Evolutionary conservation across 2,329 filamentous ascomycete species (phyloP).

Genomic region (Orbilia ellipsospora): DNA sequence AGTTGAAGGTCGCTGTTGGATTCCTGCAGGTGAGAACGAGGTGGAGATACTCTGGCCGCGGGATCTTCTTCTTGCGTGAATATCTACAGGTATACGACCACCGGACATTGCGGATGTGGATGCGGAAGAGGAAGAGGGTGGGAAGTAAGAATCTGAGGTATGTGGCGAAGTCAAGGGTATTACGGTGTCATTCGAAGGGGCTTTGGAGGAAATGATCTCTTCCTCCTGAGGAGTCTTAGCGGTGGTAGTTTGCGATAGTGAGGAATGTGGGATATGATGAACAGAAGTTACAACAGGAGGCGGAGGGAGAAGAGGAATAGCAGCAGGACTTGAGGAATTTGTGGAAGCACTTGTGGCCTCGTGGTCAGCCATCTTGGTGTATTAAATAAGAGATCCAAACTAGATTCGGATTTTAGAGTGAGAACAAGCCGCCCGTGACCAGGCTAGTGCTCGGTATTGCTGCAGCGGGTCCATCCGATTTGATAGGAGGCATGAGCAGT

Average conservation of each 20-base stretch:
- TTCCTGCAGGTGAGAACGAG: conserved; percentile 37
- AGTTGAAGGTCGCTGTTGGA: conserved; percentile 23
- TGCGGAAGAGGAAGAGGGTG: conserved; percentile 25
- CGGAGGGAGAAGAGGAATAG: background rate
- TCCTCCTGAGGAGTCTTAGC: conserved; percentile 10
- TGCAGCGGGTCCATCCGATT: conserved; percentile 44
- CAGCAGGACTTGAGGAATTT: conserved; percentile 1
- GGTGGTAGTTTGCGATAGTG: conserved; percentile 16
- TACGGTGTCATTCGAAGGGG: conserved; percentile 31
- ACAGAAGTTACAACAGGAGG: conserved; percentile 17
- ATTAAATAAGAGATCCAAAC: conserved; percentile 31
- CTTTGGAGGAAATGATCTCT: conserved; percentile 17
- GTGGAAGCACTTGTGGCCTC: conserved; percentile 26
- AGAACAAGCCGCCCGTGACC: conserved; percentile 19
- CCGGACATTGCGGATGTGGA: conserved; percentile 45
- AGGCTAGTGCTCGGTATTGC: conserved; percentile 36
- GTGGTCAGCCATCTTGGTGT: conserved; percentile 37
- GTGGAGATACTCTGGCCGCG: conserved; percentile 53
- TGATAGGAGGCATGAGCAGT: conserved; percentile 24
- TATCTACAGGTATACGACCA: conserved; percentile 20
- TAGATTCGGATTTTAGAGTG: conserved; percentile 16
- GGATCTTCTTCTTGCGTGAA: conserved; percentile 41
- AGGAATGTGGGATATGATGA: conserved; percentile 34
- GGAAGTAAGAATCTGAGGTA: conserved; percentile 1
- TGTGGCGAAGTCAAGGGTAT: conserved; percentile 2